A percentile compares a stretch with the other conserved stretches of the same genome.
Conservation (phyloP, 495 filamentous ascomycete species). For the Apodospora peruviana region DNA sequence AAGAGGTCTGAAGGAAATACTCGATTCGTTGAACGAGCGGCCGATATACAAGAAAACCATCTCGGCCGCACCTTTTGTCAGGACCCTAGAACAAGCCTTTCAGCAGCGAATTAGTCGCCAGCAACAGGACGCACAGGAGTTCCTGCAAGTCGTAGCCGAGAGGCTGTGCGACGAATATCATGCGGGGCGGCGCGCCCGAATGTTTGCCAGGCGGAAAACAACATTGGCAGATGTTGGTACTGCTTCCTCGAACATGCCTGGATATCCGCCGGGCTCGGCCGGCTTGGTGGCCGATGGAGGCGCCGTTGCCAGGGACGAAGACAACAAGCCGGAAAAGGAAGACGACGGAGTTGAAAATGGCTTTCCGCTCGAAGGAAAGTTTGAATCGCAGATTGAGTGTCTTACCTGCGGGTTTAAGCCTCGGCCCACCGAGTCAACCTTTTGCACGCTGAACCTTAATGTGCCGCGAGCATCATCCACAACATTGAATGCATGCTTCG, state of each 20-base stretch:
- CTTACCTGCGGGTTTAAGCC: slow-evolving; percentile 84
- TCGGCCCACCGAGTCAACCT: slow-evolving; percentile 71
- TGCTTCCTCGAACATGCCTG: background rate
- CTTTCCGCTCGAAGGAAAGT: slow-evolving; percentile 79
- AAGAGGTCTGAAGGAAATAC: slow-evolving; percentile 81
- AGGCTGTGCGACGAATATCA: slow-evolving; percentile 90
- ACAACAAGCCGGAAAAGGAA: slow-evolving; percentile 44
- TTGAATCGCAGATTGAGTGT: slow-evolving; percentile 92
- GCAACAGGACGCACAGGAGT: slow-evolving; percentile 99
- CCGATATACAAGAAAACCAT: slow-evolving; percentile 94
- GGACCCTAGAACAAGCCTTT: slow-evolving; percentile 77
- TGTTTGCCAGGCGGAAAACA: slow-evolving; percentile 28
- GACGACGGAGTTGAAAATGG: slow-evolving; percentile 52
- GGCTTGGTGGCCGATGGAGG: background rate
- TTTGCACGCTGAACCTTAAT: slow-evolving; percentile 87
- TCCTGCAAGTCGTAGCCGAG: slow-evolving; percentile 89
- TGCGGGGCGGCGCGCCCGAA: slow-evolving; percentile 67
- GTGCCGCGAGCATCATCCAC: slow-evolving; percentile 66
- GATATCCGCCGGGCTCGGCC: background rate
- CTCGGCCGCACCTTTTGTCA: slow-evolving; percentile 73
- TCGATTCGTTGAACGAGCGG: slow-evolving; percentile 90
- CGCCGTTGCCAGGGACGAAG: background rate
- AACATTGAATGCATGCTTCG: slow-evolving; percentile 63
- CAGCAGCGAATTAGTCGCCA: slow-evolving; percentile 82
- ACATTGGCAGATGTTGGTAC: background rate